Base-by-base conservation (phyloP, 176 grass and related monocot genomes). In the Tillandsia leiboldiana region DNA sequence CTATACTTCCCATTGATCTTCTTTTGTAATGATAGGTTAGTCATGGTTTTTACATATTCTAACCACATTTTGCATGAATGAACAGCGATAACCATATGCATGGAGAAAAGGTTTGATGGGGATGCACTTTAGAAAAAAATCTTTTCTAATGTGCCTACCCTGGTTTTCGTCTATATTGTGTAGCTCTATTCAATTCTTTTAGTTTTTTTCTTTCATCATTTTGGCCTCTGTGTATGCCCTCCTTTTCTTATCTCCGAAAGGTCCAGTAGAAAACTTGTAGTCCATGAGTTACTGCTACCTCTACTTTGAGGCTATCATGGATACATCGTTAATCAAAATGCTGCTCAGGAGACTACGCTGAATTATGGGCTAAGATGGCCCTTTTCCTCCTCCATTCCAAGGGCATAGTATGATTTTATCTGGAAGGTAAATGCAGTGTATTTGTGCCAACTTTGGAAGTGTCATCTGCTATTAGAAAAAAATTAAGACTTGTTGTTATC, bases 371-470 rank as follows among this genome's bases (percentile, higher is more conserved):
- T 72, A 59, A 59, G 53, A 72, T 72, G 70, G 51, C 53, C 70
- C 53, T 72, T 33, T 47, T 42, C 52, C 15, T 56, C 28, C 52
- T 51, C 51, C 53, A 11, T 70, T 51, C 52, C 70, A 72, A 33
- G 29, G 29, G 29, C 29, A 33, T 22, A 4, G 28, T 72, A 58
- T 47, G 70, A 59, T 28, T 58, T 63, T 77, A 84, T 22, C 49
- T 48, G 78, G 48, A 51, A 82, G 75, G 48, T 79, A 82, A 74
- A 79, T 78, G 50, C 71, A 68, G 47, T 63, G 68, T 42, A 53
- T 76, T 76, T 71, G 52, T 57, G 65, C 18, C 49, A 67, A 57
- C 59, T 67, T 51, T 51, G 53, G 28, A 72, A 59, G 70, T 72
- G 10, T 72, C 24, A 12, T 72, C 53, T 56, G 26, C 64, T 42